Conservation (phyloP, 768 basidiomycete species). For the Panaeolus cyanescens region DNA sequence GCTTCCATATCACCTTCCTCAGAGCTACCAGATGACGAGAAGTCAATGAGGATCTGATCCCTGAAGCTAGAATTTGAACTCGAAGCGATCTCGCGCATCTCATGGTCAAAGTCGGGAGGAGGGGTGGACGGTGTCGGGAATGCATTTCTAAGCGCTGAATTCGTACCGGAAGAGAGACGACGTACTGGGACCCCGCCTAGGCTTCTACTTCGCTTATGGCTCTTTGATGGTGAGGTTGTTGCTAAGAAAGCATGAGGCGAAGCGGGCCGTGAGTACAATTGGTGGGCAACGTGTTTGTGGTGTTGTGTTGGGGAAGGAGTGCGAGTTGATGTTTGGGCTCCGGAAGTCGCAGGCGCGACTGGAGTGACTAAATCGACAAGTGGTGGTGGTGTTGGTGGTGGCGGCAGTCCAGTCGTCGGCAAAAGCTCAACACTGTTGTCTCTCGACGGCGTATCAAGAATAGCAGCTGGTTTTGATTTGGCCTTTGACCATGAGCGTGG, state of each 20-base stretch:
- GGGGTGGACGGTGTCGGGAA: background rate
- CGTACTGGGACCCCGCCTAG: constrained; percentile 28
- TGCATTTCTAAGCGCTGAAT: constrained; percentile 18
- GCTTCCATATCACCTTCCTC: constrained; percentile 8
- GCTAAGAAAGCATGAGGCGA: constrained; percentile 22
- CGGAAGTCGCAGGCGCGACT: background rate
- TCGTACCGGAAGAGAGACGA: constrained; percentile 19
- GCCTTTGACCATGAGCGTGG: constrained; percentile 12
- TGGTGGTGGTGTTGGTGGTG: constrained; percentile 15
- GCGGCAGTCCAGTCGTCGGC: constrained; percentile 21
- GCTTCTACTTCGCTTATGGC: constrained; percentile 21
- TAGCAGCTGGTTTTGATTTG: constrained; percentile 9
- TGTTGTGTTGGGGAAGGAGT: constrained; percentile 6
- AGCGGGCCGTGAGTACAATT: constrained; percentile 15
- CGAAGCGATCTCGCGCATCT: constrained; percentile 10
- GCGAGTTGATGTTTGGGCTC: constrained; percentile 5
- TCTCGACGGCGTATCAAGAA: constrained; percentile 3
- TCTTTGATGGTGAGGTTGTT: constrained; percentile 23
- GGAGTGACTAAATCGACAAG: constrained; percentile 16
- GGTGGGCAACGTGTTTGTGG: background rate
- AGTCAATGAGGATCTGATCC: constrained; percentile 26
- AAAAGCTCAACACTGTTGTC: constrained; percentile 19
- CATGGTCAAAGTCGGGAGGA: constrained; percentile 10
- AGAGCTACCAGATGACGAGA: constrained; percentile 15
- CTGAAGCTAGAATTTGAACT: constrained; percentile 10